phyloP scores from a whole-genome alignment of 176 grass and related monocot species.

The Calamus simplicifolius region DNA sequence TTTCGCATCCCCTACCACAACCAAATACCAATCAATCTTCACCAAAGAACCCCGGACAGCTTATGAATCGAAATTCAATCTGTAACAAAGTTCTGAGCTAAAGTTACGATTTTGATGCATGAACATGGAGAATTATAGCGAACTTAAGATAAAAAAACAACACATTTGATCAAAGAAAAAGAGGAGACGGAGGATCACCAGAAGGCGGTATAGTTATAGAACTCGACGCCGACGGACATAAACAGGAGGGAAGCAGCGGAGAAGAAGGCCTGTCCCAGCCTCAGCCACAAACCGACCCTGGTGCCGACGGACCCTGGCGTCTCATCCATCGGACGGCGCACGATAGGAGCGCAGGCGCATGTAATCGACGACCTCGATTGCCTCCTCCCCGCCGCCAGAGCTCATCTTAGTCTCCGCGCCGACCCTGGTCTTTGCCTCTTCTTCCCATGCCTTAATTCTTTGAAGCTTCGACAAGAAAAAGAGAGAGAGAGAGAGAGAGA shows the following conservation, averaged over 20 bases:
- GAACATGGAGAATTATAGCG: no score
- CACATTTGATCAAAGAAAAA: no score
- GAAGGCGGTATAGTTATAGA: slow-evolving; percentile 93
- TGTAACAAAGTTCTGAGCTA: no score
- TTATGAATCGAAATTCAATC: no score
- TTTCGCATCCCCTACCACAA: no score
- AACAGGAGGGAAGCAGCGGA: slow-evolving; percentile 71
- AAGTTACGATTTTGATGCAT: no score
- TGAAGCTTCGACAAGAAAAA: no score
- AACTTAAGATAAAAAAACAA: no score
- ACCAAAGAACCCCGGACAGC: no score
- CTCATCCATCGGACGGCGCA: slow-evolving; percentile 6
- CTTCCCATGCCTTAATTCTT: background rate
- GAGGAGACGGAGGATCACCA: slow-evolving; percentile 26
- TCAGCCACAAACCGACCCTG: slow-evolving; percentile 51
- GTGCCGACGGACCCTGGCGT: slow-evolving; percentile 44
- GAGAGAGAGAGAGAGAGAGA: background rate
- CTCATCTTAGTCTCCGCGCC: background rate
- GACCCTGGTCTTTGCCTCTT: background rate
- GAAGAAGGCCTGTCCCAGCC: slow-evolving; percentile 68
- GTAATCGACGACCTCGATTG: background rate
- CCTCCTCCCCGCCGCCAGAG: background rate
- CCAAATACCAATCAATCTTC: no score
- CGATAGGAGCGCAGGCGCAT: background rate
- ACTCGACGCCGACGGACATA: slow-evolving; percentile 87